phyloP scores from a whole-genome alignment of 129 eudicot species.

The Rutidosis leptorrhynchoides region DNA sequence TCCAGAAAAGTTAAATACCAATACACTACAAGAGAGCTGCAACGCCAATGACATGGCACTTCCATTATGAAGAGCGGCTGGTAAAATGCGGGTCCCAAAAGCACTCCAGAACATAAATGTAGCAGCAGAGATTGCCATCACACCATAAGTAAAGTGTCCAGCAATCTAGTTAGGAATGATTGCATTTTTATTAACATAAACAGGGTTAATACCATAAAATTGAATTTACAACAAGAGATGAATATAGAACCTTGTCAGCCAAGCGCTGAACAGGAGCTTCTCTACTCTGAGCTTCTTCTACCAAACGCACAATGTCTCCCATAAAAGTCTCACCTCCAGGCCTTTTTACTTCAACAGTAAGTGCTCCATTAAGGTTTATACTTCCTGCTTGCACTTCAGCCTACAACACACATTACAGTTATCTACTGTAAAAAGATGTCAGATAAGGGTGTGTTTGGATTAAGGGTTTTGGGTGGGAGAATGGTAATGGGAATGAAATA shows the following conservation, averaged over 20 bases:
- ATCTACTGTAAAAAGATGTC: too few relatives aligned
- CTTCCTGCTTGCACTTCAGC: constrained; percentile 96
- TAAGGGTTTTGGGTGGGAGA: too few relatives aligned
- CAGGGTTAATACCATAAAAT: background rate
- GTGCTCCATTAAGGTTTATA: constrained; percentile 89
- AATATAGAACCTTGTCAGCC: constrained; percentile 75
- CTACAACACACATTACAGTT: constrained; percentile 38
- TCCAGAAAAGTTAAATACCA: constrained; percentile 49
- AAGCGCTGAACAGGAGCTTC: constrained; percentile 98
- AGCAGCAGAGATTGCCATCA: constrained; percentile 94
- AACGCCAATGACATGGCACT: constrained; percentile 84
- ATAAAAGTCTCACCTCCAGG: constrained; percentile 96
- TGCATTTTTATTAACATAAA: background rate
- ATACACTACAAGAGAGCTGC: constrained; percentile 99
- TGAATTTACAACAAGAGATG: too few relatives aligned
- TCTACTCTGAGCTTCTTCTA: constrained; percentile 96
- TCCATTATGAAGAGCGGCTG: constrained; percentile 67
- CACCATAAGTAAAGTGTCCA: constrained; percentile 97
- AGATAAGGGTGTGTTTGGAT: too few relatives aligned
- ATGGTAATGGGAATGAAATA: too few relatives aligned
- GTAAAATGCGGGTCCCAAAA: constrained; percentile 72
- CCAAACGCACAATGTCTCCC: constrained; percentile 92
- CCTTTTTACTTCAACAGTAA: constrained; percentile 80
- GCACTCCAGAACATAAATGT: constrained; percentile 91
- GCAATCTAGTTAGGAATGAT: constrained; percentile 55